Percentiles rank a stretch among this genome's conserved stretches.
These are phyloP conservation scores for Cladosporium sp. DNA, from an alignment of 2,329 filamentous ascomycete genomes.

Conservation along the genomic window DNA sequence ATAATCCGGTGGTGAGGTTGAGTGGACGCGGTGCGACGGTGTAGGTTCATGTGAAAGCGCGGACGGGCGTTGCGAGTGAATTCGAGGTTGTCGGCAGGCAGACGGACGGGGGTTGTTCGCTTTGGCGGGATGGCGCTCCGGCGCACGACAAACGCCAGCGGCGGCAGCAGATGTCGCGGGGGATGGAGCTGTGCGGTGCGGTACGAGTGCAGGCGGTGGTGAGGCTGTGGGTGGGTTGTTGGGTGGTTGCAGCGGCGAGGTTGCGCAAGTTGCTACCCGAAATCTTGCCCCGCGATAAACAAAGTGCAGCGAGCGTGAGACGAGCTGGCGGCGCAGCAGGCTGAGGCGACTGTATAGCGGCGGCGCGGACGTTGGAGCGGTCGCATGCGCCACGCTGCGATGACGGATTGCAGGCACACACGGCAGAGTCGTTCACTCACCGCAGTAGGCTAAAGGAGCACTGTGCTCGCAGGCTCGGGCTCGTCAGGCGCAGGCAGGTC, in stretches of 20 bases:
- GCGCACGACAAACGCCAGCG: background rate
- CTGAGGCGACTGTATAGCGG: background rate
- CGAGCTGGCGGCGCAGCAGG: background rate
- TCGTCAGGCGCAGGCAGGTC: background rate
- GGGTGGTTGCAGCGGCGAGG: background rate
- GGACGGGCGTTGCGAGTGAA: background rate
- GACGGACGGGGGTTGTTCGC: no score
- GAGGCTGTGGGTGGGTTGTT: background rate
- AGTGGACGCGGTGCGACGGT: background rate
- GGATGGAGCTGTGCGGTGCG: background rate
- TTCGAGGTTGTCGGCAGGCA: no score
- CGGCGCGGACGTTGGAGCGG: no score
- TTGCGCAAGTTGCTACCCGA: background rate
- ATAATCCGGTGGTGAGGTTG: slow-evolving; percentile 4
- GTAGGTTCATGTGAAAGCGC: slow-evolving; percentile 4
- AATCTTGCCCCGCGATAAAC: background rate
- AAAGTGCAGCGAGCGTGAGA: background rate
- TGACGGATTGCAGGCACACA: no score
- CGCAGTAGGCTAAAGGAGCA: no score
- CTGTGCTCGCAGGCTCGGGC: background rate
- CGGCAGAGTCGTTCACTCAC: no score
- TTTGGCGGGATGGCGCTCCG: background rate
- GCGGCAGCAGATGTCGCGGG: background rate
- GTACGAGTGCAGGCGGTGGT: background rate
- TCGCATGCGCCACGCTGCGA: no score